These are phyloP conservation scores for Choanephora cucurbitarum DNA, from an alignment of 371 early-diverging fungal species.

Conservation along the genomic window DNA sequence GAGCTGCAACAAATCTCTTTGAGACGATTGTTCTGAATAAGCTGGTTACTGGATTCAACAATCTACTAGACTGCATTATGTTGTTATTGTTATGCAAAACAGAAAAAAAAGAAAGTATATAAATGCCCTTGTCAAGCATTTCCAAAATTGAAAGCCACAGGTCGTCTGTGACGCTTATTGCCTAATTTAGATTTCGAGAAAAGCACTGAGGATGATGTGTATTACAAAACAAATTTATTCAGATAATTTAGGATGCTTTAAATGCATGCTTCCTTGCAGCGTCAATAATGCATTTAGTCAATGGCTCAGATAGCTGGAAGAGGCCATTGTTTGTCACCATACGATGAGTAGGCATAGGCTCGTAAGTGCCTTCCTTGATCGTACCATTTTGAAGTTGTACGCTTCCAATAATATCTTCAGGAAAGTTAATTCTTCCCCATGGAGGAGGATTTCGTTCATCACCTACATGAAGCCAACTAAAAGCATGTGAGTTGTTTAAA, in stretches of 20 bases:
- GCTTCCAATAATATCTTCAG: conserved; percentile 83
- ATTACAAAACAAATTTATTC: too few species aligned
- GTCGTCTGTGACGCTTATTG: conserved; percentile 5
- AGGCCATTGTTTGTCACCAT: conserved; percentile 71
- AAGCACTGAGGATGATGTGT: too few species aligned
- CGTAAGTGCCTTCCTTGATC: conserved; percentile 60
- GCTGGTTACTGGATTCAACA: conserved; percentile 17
- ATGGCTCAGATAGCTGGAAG: conserved; percentile 62
- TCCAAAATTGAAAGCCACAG: conserved; percentile 6
- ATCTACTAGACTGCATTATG: conserved; percentile 16
- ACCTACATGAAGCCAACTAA: conserved; percentile 54
- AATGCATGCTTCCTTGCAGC: conserved; percentile 25
- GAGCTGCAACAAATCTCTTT: not conserved
- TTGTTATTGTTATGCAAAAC: not conserved
- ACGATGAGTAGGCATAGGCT: conserved; percentile 82
- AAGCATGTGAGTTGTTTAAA: not conserved
- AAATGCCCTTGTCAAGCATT: conserved; percentile 23
- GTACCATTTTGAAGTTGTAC: conserved; percentile 59
- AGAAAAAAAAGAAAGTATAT: conserved; percentile 1
- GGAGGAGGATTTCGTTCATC: conserved; percentile 68
- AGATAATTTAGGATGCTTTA: not conserved
- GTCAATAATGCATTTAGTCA: conserved; percentile 30
- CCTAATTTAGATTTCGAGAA: not conserved
- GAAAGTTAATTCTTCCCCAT: conserved; percentile 74
- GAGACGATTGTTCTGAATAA: conserved; percentile 9